Evolutionary conservation across 352 stramenopile genomes (phyloP).

Genomic region (Blastocystis sp.): DNA sequence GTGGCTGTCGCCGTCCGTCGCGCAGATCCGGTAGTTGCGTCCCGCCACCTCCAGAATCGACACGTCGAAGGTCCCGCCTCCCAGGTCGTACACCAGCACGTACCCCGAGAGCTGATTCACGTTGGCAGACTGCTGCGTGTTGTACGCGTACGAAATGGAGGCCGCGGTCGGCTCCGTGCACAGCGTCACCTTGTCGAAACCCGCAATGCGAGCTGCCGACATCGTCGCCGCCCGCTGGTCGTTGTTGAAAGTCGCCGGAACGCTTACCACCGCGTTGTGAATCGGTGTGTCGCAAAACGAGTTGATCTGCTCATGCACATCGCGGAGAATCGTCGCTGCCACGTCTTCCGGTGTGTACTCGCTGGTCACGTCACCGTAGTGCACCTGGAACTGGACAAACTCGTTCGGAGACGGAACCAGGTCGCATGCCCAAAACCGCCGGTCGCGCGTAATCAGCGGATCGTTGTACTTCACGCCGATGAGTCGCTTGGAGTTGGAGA

Average conservation of each 20-base stretch:
- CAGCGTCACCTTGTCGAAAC: constrained; percentile 92
- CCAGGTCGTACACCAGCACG: constrained; percentile 65
- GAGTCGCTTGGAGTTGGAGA: neutral
- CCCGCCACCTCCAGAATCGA: constrained; percentile 94
- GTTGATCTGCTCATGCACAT: neutral
- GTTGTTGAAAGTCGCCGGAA: constrained; percentile 94
- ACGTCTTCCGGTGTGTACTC: neutral
- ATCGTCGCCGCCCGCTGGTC: constrained; percentile 96
- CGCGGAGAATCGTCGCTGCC: neutral
- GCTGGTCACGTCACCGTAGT: neutral
- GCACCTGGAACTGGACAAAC: neutral
- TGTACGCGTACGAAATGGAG: constrained; percentile 61
- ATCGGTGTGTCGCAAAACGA: constrained; percentile 62
- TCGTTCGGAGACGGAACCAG: neutral
- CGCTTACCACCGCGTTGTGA: constrained; percentile 70
- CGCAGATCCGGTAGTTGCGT: constrained; percentile 94
- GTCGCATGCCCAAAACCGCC: neutral
- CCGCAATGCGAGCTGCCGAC: constrained; percentile 94
- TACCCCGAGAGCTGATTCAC: constrained; percentile 67
- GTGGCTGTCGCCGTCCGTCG: constrained; percentile 96
- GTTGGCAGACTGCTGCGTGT: constrained; percentile 55
- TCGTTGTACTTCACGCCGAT: neutral
- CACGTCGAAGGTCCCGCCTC: constrained; percentile 80
- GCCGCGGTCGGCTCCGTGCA: constrained; percentile 63
- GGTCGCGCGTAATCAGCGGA: neutral